Evolutionary conservation across 495 filamentous ascomycete species (phyloP), one percentile per base, ranked within the genome.

Genomic region (Elaphomyces granulatus): DNA sequence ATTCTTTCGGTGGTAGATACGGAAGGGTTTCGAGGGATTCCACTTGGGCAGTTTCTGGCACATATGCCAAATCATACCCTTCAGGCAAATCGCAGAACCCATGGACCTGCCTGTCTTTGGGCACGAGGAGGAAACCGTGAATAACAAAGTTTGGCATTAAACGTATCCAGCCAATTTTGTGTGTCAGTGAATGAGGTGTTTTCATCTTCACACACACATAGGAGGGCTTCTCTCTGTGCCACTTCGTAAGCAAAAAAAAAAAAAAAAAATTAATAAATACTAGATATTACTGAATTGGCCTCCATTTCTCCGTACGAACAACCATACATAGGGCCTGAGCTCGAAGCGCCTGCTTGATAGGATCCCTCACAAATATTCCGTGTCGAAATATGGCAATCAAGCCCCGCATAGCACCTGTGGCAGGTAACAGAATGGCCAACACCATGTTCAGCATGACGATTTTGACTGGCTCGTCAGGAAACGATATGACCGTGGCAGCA

Each of bases 401-500:
- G 0, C 59, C 59, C 21, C 56, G 41, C 12, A 41, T 46, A 15
- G 62, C 51, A 4, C 59, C 59, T 12, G 47, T 49, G 28, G 45
- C 52, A 6, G 59, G 59, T 14, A 62, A 49, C 14, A 62, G 48
- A 1, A 62, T 40, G 19, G 50, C 48, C 10, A 46, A 36, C 7
- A 53, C 21, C 8, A 48, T 55, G 35, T 40, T 44, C 9, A 54
- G 21, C 31, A 55, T 50, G 48, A 55, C 9, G 51, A 36, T 23
- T 48, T n/a, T 51, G 6, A 45, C 37, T 14, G 46, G 45, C 31
- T 66, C 60, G 8, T 60, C 64, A 4, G 64, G 60, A 9, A 52
- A 50, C 14, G 61, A 54, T 23, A 62, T 59, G 15, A 66, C 59
- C 4, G 63, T 66, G 7, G 59, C 60, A 30, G 58, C 59, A 41